Base-by-base conservation (phyloP, 495 filamentous ascomycete species). In the Aspergillus nidulans region DNA sequence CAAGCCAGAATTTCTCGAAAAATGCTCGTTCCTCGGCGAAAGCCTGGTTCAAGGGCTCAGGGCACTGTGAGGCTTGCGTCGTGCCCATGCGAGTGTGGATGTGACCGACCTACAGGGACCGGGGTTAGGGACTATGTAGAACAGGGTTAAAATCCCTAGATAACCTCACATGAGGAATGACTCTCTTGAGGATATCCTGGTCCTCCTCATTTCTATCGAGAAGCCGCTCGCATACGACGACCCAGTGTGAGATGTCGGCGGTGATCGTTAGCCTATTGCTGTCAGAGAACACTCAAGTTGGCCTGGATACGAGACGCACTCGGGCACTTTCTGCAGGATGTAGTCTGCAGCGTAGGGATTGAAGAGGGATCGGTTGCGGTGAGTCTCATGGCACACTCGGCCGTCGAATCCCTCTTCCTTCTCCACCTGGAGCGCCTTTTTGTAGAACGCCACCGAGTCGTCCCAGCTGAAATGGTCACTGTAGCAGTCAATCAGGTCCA, bases 11-110 rank as follows among this genome's bases (percentile, higher is more conserved):
- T 15, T 54, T 59, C 34, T 69, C 64, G 38, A 69, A 63, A 20
- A 59, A 69, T 5, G 52, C n/a, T 43, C 60, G 52, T 40, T 69
- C 66, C 28, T 60, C 36, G 16, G 57, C 55, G 16, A 67, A 69
- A 20, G 56, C 44, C 1, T 60, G 56, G 43, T 67, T 62, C 1
- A 60, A 43, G 3, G 66, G 66, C 6, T 69, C 62, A 0, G 66
- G 66, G 25, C 62, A 65, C 28, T 69, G 66, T 7, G 66, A 69
- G 4, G 66, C 59, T 32, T 69, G 64, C 3, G 62, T 67, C 30
- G 66, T 69, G 32, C 66, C 66, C 9, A 63, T 69, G 58, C 66
- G 50, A 0, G 66, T 46, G 24, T 69, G 66, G 10, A 67, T 64
- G 41, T 69, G 64, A n/a, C 52, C 49, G 8, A 69, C 66, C 63